phyloP scores from a whole-genome alignment of 495 filamentous ascomycete species.

The Hypomontagnella submonticulosa region DNA sequence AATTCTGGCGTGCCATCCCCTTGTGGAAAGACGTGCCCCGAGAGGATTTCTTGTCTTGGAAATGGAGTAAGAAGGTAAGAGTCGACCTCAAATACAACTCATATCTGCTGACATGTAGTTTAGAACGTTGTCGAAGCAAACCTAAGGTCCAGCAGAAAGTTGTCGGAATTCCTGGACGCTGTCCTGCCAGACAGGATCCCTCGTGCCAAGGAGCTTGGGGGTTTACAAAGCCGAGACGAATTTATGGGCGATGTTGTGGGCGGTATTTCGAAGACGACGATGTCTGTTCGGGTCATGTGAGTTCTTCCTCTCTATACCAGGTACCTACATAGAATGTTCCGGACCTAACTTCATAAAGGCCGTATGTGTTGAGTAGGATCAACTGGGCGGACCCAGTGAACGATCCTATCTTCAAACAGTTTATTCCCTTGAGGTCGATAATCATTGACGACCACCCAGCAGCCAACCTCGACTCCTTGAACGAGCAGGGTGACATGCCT shows the following conservation, averaged over 20 bases:
- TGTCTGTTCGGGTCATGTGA: conserved; percentile 64
- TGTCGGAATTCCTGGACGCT: conserved; percentile 48
- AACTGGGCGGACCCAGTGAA: conserved; percentile 66
- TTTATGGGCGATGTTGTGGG: conserved; percentile 63
- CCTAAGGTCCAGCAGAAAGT: conserved; percentile 1
- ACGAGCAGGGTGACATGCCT: conserved; percentile 61
- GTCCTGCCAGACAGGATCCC: conserved; percentile 61
- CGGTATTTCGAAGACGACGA: conserved; percentile 61
- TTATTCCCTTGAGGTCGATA: conserved; percentile 61
- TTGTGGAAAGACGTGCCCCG: conserved; percentile 23
- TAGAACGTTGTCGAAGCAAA: conserved; percentile 41
- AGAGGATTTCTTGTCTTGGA: conserved; percentile 41
- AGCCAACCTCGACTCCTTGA: conserved; percentile 55
- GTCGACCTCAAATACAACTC: background rate
- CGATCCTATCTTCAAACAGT: conserved; percentile 66
- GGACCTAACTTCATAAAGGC: conserved; percentile 51
- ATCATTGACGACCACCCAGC: conserved; percentile 62
- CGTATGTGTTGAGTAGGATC: conserved; percentile 63
- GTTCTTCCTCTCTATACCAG: conserved; percentile 20
- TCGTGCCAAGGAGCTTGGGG: conserved; percentile 35
- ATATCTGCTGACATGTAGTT: conserved; percentile 1
- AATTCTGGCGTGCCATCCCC: conserved; percentile 41
- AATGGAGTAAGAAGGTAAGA: conserved; percentile 40
- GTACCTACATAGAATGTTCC: background rate
- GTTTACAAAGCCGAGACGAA: conserved; percentile 57